Base-by-base conservation (phyloP, 1,139 yeast genomes). In the Pichia sp. region DNA sequence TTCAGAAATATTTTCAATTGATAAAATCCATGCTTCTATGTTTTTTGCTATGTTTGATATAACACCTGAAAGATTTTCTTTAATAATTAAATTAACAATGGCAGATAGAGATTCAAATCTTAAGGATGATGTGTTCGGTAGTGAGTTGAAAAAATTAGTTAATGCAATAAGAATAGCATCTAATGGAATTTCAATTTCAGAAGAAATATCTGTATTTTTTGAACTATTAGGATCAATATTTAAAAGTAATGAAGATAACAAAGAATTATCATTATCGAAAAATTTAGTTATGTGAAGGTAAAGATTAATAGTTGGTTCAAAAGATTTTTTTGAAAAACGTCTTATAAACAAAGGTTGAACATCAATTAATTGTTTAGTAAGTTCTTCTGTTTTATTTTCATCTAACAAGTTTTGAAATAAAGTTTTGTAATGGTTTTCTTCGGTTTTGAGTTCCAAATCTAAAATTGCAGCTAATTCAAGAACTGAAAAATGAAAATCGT, bases 251-350 rank as follows among this genome's bases (percentile, higher is more conserved):
- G 30, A 10, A 5, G 39, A 10, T 12, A 48, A 33, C 11, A 46
- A n/a, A n/a, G n/a, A 34, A n/a, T 26, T 23, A 4, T 45, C 42
- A 25, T 39, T 30, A 16, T 38, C 39, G n/a, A 43, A 41, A 16
- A 52, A 45, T 24, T 50, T 55, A 33, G 55, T 46, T 16, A 57
- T 53, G 41, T 61, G 62, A 11, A 62, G 38, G 24, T 54, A 51
- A 26, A 62, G 49, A 46, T 61, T 62, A 49, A 55, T 54, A 7
- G 57, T 50, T 16, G 65, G 59, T 48, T 63, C 67, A 45, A 62
- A 61, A 10, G 60, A 56, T 33, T 53, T 58, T 30, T 57, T 64
- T 26, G 53, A 46, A 39, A 62, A 47, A 23, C 51, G 51, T 36
- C 33, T 36, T 6, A 44, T 12, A 5, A 54, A 44, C 9, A 54